Evolutionary conservation across 805 yeast genomes (phyloP), one percentile per base, ranked within the genome.

Genomic region (Suhomyces sp.): DNA sequence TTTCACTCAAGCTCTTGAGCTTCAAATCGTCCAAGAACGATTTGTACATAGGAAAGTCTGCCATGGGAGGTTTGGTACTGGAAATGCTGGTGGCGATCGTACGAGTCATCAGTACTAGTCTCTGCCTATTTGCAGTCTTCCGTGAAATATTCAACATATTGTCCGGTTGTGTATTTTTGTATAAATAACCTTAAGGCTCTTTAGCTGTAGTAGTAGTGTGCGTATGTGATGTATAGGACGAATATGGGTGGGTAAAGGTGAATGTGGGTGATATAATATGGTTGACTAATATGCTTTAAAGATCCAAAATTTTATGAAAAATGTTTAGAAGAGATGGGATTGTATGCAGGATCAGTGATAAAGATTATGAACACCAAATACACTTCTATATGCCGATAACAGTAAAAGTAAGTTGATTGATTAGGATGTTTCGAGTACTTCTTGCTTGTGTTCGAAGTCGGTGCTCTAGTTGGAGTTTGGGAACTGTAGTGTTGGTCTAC

Each of bases 21-120:
- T 54, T 53, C 48, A 53, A 50, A 41, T 57, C 57, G 17, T 57
- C 60, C 17, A 57, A 45, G 26, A 57, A 51, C 15, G 53, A 49
- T 29, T 56, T 56, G 53, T 56, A 56, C 54, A 51, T 49, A 46
- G 47, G 55, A 44, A 52, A 49, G 27, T 54, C 55, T 9, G 42
- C 42, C 22, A 26, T 46, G 26, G 27, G 44, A 19, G 44, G 46
- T 15, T 47, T 29, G 19, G 53, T 29, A 29, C 49, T 44, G 33
- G 49, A 35, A n/a, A 50, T 36, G 4, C 31, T 23, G 27, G 46
- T 42, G 7, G 31, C n/a, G 26, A 42, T 22, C 46, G 46, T 42
- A 12, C 46, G 46, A 42, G 46, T 17, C 19, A 42, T 7, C 31
- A n/a, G 31, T 7, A 24, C 46, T 24, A 23, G 46, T 17, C 46